Evolutionary conservation across 2,329 filamentous ascomycete genomes (phyloP), one percentile per base, ranked within the genome.

Genomic region (Ophiocordyceps robertsii): DNA sequence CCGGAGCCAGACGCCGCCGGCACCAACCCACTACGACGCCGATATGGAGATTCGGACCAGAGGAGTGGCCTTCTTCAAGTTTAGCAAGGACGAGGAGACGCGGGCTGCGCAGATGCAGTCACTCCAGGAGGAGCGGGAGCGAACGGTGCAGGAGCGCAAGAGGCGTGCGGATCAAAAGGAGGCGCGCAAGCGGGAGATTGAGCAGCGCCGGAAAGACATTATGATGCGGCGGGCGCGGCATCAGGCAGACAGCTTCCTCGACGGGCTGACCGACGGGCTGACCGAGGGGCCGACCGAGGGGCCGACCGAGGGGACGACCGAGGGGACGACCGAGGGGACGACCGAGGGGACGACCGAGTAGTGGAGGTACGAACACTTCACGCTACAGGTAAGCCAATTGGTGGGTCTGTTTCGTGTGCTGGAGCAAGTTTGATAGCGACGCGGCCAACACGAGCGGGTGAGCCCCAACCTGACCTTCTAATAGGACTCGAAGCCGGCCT

Each of bases 11-110:
- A 95, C 89, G 39, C 87, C 89, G 42, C 89, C 88, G 6, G 77
- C 80, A 8, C 76, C 82, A 52, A 70, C 72, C 53, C 90, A 96
- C 63, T 98, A 96, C 62, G 84, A 95, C 59, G 86, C 86, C 1
- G 75, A 76, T 46, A 73, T 73, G 46, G 92, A 98, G 70, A 79
- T 95, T 39, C 72, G 92, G 46, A 86, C 78, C 37, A 90, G 92
- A 53, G 92, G 92, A 4, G 85, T 84, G 0, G 92, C 85, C 0
- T 98, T 96, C 64, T 95, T 88, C 66, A 80, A 83, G 44, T 96
- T 98, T 58, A 86, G 82, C 45, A 75, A 74, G 49, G 83, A 94
- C 59, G 80, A 82, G 55, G 78, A 74, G 49, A 68, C 70, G 49
- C 69, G 80, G 56, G 62, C 63, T 53, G 53, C 54, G 39, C 85